Conservation (phyloP, 305 asterid species). For the Withania somnifera region DNA sequence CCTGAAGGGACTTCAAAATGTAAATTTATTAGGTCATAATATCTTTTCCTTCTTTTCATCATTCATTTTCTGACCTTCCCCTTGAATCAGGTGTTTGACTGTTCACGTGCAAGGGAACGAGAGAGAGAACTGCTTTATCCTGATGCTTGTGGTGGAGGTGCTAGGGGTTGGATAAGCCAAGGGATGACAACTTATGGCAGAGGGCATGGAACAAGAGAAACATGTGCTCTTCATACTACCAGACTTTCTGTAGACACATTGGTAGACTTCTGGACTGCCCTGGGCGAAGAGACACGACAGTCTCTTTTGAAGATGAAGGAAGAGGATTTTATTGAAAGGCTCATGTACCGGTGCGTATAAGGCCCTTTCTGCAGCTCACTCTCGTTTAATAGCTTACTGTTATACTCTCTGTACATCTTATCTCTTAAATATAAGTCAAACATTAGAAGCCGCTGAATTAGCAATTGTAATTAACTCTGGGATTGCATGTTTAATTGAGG, state of each 20-base stretch:
- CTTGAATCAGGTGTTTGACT: constrained; percentile 73
- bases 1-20: constrained; percentile 79
- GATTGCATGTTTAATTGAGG: neutral
- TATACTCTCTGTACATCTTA: neutral
- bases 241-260: constrained; percentile 87
- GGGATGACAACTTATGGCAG: constrained; percentile 76
- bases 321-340: constrained; percentile 93
- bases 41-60: neutral
- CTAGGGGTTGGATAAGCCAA: constrained; percentile 98
- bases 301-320: constrained; percentile 97
- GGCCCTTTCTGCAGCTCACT: neutral
- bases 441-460: neutral
- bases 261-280: constrained; percentile 99
- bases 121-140: constrained; percentile 94
- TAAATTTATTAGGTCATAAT: constrained; percentile 23
- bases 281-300: constrained; percentile 85
- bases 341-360: constrained; percentile 73
- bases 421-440: neutral
- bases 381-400: neutral
- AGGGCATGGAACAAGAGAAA: constrained; percentile 91
- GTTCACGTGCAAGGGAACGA: constrained; percentile 93
- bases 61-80: constrained; percentile 8
- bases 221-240: constrained; percentile 99
- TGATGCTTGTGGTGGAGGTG: constrained; percentile 99
- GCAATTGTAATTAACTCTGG: neutral